Percentiles rank a stretch among this genome's conserved stretches.
These are phyloP conservation scores for Aspergillus sp. DNA, from an alignment of 2,329 filamentous ascomycete species.

Conservation along the genomic window DNA sequence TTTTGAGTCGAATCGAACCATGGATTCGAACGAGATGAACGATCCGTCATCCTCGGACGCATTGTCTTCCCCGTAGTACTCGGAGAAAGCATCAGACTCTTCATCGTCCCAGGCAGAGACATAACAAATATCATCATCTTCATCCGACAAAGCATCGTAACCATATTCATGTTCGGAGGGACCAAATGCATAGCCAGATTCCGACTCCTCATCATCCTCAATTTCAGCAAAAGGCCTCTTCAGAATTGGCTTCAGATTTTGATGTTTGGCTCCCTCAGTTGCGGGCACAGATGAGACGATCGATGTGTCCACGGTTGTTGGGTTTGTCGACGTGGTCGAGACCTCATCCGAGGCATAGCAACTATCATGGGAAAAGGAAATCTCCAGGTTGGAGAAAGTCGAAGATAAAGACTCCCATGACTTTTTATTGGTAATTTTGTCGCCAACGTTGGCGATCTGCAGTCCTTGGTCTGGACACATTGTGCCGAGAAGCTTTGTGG, in stretches of 20 bases:
- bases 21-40: constrained; percentile 36
- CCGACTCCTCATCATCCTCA: constrained; percentile 28
- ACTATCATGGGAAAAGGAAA: constrained; percentile 39
- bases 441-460: constrained; percentile 26
- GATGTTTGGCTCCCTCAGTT: constrained; percentile 20
- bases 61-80: constrained; percentile 28
- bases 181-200: constrained; percentile 41
- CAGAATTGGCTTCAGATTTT: constrained; percentile 33
- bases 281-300: constrained; percentile 20
- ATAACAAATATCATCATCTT: constrained; percentile 30
- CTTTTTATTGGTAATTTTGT: constrained; percentile 23
- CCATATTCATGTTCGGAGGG: constrained; percentile 26
- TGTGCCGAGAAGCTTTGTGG: background rate
- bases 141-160: constrained; percentile 18
- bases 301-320: constrained; percentile 21
- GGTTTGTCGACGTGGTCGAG: constrained; percentile 31
- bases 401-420: constrained; percentile 40
- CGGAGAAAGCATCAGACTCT: constrained; percentile 25
- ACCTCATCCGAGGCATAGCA: constrained; percentile 40
- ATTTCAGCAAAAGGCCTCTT: constrained; percentile 30
- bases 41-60: constrained; percentile 37
- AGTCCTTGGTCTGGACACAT: background rate
- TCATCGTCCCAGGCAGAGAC: constrained; percentile 30
- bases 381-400: constrained; percentile 35
- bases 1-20: constrained; percentile 34